Percentiles rank a stretch among this genome's conserved stretches.
Evolutionary conservation across 495 filamentous ascomycete species (phyloP).

Genomic region (Umbilicaria muhlenbergii): DNA sequence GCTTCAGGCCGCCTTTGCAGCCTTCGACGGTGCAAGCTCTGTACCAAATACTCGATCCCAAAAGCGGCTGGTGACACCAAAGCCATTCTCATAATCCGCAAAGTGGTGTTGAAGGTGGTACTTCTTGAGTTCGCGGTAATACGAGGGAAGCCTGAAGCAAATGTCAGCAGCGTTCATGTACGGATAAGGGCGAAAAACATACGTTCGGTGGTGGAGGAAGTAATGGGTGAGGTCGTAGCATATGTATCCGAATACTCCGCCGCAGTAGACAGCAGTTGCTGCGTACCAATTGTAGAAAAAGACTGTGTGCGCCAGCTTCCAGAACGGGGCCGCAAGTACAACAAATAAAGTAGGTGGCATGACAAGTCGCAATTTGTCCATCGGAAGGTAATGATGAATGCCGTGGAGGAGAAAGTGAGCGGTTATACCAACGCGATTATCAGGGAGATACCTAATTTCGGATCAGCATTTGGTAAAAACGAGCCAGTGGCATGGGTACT

Average conservation of each 20-base stretch:
- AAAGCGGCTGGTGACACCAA: slow-evolving; percentile 94
- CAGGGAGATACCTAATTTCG: slow-evolving; percentile 58
- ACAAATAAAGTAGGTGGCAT: slow-evolving; percentile 92
- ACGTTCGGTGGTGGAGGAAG: slow-evolving; percentile 96
- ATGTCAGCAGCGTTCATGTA: not conserved
- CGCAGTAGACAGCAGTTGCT: slow-evolving; percentile 62
- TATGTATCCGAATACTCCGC: slow-evolving; percentile 88
- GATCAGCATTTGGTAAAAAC: slow-evolving; percentile 10
- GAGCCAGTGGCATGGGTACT: slow-evolving; percentile 15
- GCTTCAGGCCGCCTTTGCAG: slow-evolving; percentile 39
- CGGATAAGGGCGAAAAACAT: slow-evolving; percentile 18
- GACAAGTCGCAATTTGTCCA: slow-evolving; percentile 93
- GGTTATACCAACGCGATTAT: slow-evolving; percentile 80
- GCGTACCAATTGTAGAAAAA: slow-evolving; percentile 79
- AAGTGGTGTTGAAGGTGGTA: slow-evolving; percentile 96
- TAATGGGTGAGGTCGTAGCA: slow-evolving; percentile 97
- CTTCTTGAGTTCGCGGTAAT: slow-evolving; percentile 85
- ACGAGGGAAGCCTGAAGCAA: slow-evolving; percentile 48
- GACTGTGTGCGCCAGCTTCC: slow-evolving; percentile 73
- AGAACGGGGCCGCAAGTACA: slow-evolving; percentile 76
- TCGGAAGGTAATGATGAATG: slow-evolving; percentile 95
- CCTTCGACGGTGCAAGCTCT: slow-evolving; percentile 41
- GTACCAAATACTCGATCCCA: slow-evolving; percentile 93
- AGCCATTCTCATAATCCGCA: slow-evolving; percentile 92
- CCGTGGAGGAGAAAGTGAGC: slow-evolving; percentile 91